Evolutionary conservation across 371 early-diverging fungal species (phyloP).

Genomic region (Syncephalis fuscata): DNA sequence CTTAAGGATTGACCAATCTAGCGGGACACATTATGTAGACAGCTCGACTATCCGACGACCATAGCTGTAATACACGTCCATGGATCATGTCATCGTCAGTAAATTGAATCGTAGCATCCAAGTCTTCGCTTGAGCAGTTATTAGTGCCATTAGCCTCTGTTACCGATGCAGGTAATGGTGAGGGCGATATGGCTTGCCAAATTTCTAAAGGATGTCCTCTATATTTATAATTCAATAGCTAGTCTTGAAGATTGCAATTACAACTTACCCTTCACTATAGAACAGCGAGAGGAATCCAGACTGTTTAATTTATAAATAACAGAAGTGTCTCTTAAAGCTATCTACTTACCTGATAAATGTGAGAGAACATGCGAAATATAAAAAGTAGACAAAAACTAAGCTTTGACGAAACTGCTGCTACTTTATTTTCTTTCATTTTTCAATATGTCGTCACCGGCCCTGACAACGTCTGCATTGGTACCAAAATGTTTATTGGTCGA

Average conservation of each 20-base stretch:
- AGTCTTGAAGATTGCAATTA: constrained; percentile 9
- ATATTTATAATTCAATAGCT: constrained; percentile 2
- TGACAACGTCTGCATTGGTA: no score
- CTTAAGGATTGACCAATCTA: constrained; percentile 61
- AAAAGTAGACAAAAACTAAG: no score
- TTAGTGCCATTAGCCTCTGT: constrained; percentile 8
- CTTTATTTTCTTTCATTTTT: no score
- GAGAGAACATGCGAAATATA: no score
- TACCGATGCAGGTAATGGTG: constrained; percentile 33
- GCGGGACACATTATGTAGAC: constrained; percentile 79
- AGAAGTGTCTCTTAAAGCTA: no score
- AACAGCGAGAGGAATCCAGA: constrained; percentile 80
- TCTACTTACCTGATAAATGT: no score
- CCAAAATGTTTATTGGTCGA: constrained; percentile 30
- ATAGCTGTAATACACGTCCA: constrained; percentile 63
- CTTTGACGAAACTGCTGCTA: no score
- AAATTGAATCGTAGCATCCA: constrained; percentile 56
- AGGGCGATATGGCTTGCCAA: no score
- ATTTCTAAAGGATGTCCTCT: constrained; percentile 67
- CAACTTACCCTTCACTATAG: constrained; percentile 68
- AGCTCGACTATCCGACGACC: constrained; percentile 58
- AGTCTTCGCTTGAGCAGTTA: no score
- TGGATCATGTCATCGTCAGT: constrained; percentile 70
- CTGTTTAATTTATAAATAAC: no score
- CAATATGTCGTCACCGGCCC: no score